Percentiles rank a stretch among this genome's conserved stretches.
Conservation (phyloP, 179 eudicot species). For the Sideroxylon spinosum region DNA sequence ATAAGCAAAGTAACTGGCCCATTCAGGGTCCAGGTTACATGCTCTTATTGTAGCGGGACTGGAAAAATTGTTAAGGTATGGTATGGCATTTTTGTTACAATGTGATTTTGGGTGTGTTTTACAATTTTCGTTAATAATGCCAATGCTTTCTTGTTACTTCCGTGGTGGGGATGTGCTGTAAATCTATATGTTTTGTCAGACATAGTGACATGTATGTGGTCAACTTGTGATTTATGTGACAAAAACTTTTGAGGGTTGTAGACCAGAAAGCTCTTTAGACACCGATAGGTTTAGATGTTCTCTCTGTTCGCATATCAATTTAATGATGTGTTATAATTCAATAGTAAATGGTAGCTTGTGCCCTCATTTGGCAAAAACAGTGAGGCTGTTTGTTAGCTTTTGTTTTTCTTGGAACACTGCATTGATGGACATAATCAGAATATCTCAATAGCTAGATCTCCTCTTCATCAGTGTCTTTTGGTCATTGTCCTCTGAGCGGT, state of each 20-base stretch:
- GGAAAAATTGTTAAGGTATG: constrained; percentile 71
- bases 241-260: too few species aligned
- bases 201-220: not conserved
- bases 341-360: not conserved
- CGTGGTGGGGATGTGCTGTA: not conserved
- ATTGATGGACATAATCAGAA: not conserved
- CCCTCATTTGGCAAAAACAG: not conserved
- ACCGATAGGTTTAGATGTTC: not conserved
- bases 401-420: not conserved
- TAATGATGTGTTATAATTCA: not conserved
- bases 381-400: not conserved
- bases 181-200: not conserved
- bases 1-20: constrained; percentile 61
- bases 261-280: not conserved
- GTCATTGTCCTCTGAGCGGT: not conserved
- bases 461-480: not conserved
- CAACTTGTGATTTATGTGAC: too few species aligned
- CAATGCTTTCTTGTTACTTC: not conserved
- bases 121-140: not conserved
- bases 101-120: not conserved
- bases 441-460: not conserved
- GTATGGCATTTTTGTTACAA: not conserved
- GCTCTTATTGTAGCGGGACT: constrained; percentile 52
- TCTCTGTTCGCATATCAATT: not conserved
- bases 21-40: constrained; percentile 50